Conservation (phyloP, 768 basidiomycete genomes). For the Tricholoma matsutake region DNA sequence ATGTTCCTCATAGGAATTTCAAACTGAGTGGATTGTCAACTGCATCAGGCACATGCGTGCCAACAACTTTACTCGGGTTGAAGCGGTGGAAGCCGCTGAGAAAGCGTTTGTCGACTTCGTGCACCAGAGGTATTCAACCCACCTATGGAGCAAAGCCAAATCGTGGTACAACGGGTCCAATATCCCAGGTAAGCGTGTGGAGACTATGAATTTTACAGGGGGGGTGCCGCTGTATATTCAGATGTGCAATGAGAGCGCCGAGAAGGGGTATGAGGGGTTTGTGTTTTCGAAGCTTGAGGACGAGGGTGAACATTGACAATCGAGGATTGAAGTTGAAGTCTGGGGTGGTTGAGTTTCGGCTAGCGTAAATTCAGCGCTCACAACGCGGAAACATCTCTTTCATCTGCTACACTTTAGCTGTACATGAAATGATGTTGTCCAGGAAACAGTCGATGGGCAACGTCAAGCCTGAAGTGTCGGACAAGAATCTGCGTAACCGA, state of each 20-base stretch:
- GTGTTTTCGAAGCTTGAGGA: background rate
- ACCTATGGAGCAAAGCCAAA: conserved; percentile 18
- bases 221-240: conserved; percentile 19
- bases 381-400: no score
- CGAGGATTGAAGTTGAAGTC: background rate
- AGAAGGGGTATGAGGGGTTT: conserved; percentile 17
- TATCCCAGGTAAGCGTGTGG: conserved; percentile 21
- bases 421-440: no score
- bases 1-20: conserved; percentile 16
- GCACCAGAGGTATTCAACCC: conserved; percentile 8
- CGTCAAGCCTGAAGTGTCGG: no score
- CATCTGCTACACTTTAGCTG: no score
- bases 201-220: conserved; percentile 22
- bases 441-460: no score
- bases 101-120: conserved; percentile 4
- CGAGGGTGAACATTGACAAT: background rate
- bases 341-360: background rate
- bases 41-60: conserved; percentile 14
- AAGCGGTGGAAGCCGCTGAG: conserved; percentile 5
- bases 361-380: no score
- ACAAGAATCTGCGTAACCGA: no score
- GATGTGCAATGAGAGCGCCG: conserved; percentile 15
- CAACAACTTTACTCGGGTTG: conserved; percentile 1
- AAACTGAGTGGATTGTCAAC: conserved; percentile 23
- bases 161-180: conserved; percentile 27